These are phyloP conservation scores for Hygrophila difformis DNA, from an alignment of 257 asterid genomes.

Conservation along the genomic window DNA sequence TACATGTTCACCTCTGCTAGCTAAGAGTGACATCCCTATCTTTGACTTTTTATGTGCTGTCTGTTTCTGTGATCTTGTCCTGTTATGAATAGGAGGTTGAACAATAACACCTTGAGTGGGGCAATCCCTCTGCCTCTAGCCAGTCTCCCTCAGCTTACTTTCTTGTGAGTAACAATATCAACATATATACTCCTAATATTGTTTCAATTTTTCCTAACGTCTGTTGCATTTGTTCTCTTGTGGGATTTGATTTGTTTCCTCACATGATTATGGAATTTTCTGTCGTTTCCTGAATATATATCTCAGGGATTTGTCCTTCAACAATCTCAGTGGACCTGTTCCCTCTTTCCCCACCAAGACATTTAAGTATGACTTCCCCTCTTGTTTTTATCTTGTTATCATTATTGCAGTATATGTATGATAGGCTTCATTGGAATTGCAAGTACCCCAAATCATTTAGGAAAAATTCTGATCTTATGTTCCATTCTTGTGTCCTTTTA, in stretches of 20 bases:
- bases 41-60: slow-evolving; percentile 27
- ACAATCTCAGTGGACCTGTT: slow-evolving; percentile 83
- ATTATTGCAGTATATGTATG: no score
- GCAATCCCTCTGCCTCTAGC: slow-evolving; percentile 69
- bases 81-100: slow-evolving; percentile 75
- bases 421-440: no score
- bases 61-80: slow-evolving; percentile 28
- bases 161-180: slow-evolving; percentile 63
- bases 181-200: no score
- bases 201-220: no score
- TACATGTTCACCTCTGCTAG: not conserved
- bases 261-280: slow-evolving; percentile 6
- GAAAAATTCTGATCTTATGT: not conserved
- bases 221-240: no score
- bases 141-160: slow-evolving; percentile 83
- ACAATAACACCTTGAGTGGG: slow-evolving; percentile 90
- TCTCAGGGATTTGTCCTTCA: slow-evolving; percentile 93
- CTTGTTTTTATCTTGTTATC: no score
- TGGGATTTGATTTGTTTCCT: slow-evolving; percentile 1
- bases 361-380: slow-evolving; percentile 56
- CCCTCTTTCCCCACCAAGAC: slow-evolving; percentile 75
- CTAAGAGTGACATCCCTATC: slow-evolving; percentile 21
- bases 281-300: slow-evolving; percentile 8
- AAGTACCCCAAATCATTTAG: no score
- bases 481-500: not conserved